Percentiles rank a stretch among this genome's conserved stretches.
phyloP scores from a whole-genome alignment of 208 protist genomes.

The Acanthamoeba castellanii region DNA sequence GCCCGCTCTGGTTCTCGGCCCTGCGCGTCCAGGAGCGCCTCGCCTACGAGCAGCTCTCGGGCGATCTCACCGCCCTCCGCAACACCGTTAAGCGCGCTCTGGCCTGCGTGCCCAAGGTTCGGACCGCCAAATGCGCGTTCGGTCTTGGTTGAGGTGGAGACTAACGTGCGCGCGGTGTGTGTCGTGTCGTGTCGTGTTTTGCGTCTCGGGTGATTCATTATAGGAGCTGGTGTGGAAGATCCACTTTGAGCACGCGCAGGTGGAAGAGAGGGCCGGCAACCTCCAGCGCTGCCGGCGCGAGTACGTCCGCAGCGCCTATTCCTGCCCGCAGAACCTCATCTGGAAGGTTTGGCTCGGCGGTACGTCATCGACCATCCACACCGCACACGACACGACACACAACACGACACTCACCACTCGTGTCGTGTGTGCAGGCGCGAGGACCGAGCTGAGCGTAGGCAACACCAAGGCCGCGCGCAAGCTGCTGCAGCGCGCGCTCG shows the following conservation, averaged over 20 bases:
- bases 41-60: slow-evolving; percentile 64
- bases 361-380: background rate
- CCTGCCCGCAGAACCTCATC: slow-evolving; percentile 88
- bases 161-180: background rate
- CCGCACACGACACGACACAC: background rate
- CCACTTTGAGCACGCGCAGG: slow-evolving; percentile 91
- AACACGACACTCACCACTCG: background rate
- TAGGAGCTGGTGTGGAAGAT: slow-evolving; percentile 92
- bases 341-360: slow-evolving; percentile 92
- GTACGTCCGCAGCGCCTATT: slow-evolving; percentile 85
- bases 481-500: slow-evolving; percentile 86
- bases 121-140: no score
- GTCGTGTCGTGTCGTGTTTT: background rate
- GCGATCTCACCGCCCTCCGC: slow-evolving; percentile 66
- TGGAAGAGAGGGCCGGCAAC: slow-evolving; percentile 88
- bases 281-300: slow-evolving; percentile 78
- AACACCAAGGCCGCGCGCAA: slow-evolving; percentile 78
- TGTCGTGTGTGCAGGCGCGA: slow-evolving; percentile 69
- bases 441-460: slow-evolving; percentile 85
- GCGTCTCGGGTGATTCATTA: no score
- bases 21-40: slow-evolving; percentile 88
- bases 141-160: background rate
- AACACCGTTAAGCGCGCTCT: slow-evolving; percentile 79
- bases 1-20: slow-evolving; percentile 90
- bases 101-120: slow-evolving; percentile 70